phyloP scores from a whole-genome alignment of 2,329 filamentous ascomycete species.

The Fusarium xylarioides region DNA sequence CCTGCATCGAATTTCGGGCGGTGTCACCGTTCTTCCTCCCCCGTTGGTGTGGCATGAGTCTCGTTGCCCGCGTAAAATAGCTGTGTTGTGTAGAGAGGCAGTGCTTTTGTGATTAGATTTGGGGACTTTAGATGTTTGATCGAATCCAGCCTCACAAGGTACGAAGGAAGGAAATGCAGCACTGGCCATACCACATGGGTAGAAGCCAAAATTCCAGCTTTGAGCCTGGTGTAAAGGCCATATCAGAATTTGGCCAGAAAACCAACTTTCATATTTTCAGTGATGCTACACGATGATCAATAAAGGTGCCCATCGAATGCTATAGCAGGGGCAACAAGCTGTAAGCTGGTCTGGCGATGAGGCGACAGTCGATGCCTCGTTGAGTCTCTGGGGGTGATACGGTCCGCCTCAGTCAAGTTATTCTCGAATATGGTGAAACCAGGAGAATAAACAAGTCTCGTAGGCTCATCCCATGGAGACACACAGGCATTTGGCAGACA shows the following conservation, averaged over 20 bases:
- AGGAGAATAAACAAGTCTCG: constrained; percentile 29
- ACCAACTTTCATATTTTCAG: not conserved
- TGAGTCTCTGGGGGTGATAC: constrained; percentile 34
- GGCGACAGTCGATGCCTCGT: constrained; percentile 17
- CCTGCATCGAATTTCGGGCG: constrained; percentile 43
- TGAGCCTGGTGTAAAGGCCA: not conserved
- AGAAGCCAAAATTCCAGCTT: not conserved
- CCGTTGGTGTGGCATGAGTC: constrained; percentile 28
- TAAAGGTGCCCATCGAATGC: not conserved
- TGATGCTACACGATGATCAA: not conserved
- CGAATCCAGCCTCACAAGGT: not conserved
- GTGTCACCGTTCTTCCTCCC: constrained; percentile 36
- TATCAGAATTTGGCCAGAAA: not conserved
- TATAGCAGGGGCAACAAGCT: not conserved
- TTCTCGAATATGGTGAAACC: constrained; percentile 43
- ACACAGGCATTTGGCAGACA: constrained; percentile 27
- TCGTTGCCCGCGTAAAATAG: constrained; percentile 24
- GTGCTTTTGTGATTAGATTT: not conserved
- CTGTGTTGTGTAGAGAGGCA: not conserved
- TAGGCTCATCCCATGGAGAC: constrained; percentile 25
- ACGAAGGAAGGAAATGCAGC: not conserved
- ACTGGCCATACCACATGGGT: not conserved
- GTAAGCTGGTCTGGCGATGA: constrained; percentile 10
- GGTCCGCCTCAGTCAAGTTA: constrained; percentile 35
- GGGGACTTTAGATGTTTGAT: not conserved